Evolutionary conservation across 2,329 filamentous ascomycete species (phyloP), one percentile per base, ranked within the genome.

Genomic region (Monilinia aucupariae): DNA sequence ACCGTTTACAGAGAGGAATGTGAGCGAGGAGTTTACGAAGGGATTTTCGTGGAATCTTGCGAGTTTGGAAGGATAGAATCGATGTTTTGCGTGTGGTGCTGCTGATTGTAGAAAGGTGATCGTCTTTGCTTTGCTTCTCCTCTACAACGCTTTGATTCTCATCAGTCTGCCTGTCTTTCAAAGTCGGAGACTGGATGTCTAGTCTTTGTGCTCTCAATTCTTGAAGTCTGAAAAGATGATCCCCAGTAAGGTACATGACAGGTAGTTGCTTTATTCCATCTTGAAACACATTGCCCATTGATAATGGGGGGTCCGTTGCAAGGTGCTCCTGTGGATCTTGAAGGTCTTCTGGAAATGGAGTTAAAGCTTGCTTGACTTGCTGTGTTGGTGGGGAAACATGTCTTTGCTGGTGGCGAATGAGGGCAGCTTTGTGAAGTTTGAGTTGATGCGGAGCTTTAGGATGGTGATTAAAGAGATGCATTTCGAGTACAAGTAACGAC

Each of bases 161-260:
- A 3, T 45, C 12, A 1, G 0, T 4, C 7, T 15, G 1, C 8
- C 15, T 7, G 2, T 15, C 22, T n/a, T 32, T 12, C n/a, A 13
- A 10, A 32, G 0, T 32, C 15, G 12, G 27, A 17, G 3, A 22
- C 32, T 12, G 5, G 0, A 22, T 2, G 17, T 17, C 13, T n/a
- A 12, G 6, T 7, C 20, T 56, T 22, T 22, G 39, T 10, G 6
- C 30, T 56, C 8, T 34, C 27, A 34, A 45, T 34, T 25, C 12
- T 56, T 17, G 41, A 47, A 45, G 17, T 17, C 12, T 27, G 12
- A 4, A 1, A 22, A 45, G 27, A 34, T 45, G 39, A 12, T 47
- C 4, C 17, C 32, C 27, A 12, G 53, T 12, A 9, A 47, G 27
- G 5, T 34, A 1, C 7, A 45, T 34, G 39, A 56, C 41, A 22